These are phyloP conservation scores for Vigna nakashimae DNA, from an alignment of 306 rosid genomes.

Conservation along the genomic window DNA sequence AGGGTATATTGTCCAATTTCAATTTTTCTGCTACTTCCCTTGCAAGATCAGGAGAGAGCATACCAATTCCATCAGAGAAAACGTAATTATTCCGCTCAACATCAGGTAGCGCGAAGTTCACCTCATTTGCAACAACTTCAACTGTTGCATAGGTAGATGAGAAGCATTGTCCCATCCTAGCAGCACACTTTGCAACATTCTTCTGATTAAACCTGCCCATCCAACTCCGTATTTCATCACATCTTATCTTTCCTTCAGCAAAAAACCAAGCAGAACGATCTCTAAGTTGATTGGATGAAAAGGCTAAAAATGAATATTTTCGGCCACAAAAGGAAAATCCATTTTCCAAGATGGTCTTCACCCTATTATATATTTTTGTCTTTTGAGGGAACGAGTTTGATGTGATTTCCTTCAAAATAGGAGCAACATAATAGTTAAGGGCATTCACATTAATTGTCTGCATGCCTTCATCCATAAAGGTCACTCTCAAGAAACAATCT, in stretches of 20 bases:
- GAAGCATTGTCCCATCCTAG: slow-evolving; percentile 91
- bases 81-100: slow-evolving; percentile 59
- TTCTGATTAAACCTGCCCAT: slow-evolving; percentile 71
- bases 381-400: slow-evolving; percentile 63
- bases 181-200: slow-evolving; percentile 85
- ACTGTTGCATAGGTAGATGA: slow-evolving; percentile 91
- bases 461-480: slow-evolving; percentile 96
- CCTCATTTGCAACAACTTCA: slow-evolving; percentile 63
- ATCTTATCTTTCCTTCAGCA: slow-evolving; percentile 53
- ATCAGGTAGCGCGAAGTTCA: slow-evolving; percentile 57
- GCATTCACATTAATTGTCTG: slow-evolving; percentile 65
- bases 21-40: slow-evolving; percentile 75
- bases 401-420: slow-evolving; percentile 75
- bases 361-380: slow-evolving; percentile 65
- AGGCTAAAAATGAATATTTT: slow-evolving; percentile 78
- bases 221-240: slow-evolving; percentile 54
- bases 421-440: slow-evolving; percentile 70
- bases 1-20: slow-evolving; percentile 69
- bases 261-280: slow-evolving; percentile 96
- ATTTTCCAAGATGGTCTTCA: slow-evolving; percentile 56
- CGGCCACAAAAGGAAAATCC: slow-evolving; percentile 78
- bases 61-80: slow-evolving; percentile 93
- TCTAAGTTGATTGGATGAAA: slow-evolving; percentile 84
- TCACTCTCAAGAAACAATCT: slow-evolving; percentile 80
- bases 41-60: slow-evolving; percentile 82